Evolutionary conservation across 1,284 basidiomycete species (phyloP).

Genomic region (Trichosporon asahii): DNA sequence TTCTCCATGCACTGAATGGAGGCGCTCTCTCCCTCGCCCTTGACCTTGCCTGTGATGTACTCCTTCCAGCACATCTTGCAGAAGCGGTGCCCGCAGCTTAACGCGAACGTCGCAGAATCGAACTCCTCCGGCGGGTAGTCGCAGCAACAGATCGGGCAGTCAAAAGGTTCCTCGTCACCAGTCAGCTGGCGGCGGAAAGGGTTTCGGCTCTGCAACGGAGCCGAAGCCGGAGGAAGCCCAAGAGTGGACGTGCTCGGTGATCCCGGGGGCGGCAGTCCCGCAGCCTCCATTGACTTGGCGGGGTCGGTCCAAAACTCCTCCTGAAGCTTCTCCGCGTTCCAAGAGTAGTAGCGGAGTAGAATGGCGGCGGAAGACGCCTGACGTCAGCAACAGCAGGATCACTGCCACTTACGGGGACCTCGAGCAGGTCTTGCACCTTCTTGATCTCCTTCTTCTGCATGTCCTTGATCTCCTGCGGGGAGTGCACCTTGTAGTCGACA

Average conservation of each 20-base stretch:
- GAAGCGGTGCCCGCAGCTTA: constrained; percentile 76
- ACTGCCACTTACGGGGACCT: constrained; percentile 67
- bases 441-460: constrained; percentile 73
- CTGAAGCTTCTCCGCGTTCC: constrained; percentile 96
- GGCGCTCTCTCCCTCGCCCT: constrained; percentile 79
- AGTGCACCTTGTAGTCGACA: constrained; percentile 58
- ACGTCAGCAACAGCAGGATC: constrained; percentile 18
- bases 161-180: constrained; percentile 58
- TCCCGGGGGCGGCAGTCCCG: constrained; percentile 58
- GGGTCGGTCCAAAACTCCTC: constrained; percentile 93
- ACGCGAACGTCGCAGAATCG: constrained; percentile 58
- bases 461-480: constrained; percentile 72
- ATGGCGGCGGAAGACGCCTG: constrained; percentile 64
- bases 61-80: constrained; percentile 84
- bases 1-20: constrained; percentile 89
- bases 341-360: constrained; percentile 77
- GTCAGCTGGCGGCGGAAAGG: constrained; percentile 15
- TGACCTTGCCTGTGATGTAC: constrained; percentile 81
- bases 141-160: constrained; percentile 88
- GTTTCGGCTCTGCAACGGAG: constrained; percentile 35
- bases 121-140: constrained; percentile 59
- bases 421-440: constrained; percentile 79
- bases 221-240: constrained; percentile 37
- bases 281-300: constrained; percentile 63
- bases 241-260: constrained; percentile 43